A percentile compares a stretch with the other conserved stretches of the same genome.
These are phyloP conservation scores for Agastache rugosa DNA, from an alignment of 257 asterid species.

Conservation along the genomic window DNA sequence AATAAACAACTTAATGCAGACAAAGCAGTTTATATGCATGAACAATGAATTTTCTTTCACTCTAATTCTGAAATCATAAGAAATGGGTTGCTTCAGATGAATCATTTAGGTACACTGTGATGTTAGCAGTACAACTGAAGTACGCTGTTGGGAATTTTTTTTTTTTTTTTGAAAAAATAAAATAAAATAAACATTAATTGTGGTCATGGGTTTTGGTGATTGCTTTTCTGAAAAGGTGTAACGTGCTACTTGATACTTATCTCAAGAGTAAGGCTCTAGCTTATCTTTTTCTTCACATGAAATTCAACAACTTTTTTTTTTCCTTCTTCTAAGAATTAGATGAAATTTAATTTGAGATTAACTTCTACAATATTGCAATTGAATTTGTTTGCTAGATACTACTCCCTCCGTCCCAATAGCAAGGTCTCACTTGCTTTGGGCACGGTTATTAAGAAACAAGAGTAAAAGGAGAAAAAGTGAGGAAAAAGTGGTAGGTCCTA, in stretches of 20 bases:
- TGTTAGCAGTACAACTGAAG: constrained; percentile 36
- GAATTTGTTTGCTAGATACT: too few relatives aligned
- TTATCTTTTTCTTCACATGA: background rate
- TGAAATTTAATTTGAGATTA: too few relatives aligned
- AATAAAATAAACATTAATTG: background rate
- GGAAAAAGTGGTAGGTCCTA: too few relatives aligned
- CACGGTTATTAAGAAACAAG: too few relatives aligned
- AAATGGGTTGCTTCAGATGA: constrained; percentile 37
- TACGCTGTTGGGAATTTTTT: background rate
- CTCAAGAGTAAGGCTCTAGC: background rate
- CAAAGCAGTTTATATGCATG: background rate
- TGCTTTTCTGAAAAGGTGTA: constrained; percentile 11
- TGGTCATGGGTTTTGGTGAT: constrained; percentile 21
- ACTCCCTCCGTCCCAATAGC: too few relatives aligned
- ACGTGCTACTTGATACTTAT: background rate
- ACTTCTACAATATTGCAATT: too few relatives aligned
- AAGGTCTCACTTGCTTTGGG: too few relatives aligned
- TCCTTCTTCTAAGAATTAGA: background rate
- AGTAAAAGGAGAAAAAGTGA: too few relatives aligned
- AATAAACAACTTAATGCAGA: too few relatives aligned
- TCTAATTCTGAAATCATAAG: constrained; percentile 28
- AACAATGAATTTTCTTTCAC: constrained; percentile 3
- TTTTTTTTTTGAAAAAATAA: background rate
- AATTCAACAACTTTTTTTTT: background rate
- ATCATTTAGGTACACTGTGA: constrained; percentile 35